Base-by-base conservation (phyloP, 345 rosid species). In the Anacardium occidentale region DNA sequence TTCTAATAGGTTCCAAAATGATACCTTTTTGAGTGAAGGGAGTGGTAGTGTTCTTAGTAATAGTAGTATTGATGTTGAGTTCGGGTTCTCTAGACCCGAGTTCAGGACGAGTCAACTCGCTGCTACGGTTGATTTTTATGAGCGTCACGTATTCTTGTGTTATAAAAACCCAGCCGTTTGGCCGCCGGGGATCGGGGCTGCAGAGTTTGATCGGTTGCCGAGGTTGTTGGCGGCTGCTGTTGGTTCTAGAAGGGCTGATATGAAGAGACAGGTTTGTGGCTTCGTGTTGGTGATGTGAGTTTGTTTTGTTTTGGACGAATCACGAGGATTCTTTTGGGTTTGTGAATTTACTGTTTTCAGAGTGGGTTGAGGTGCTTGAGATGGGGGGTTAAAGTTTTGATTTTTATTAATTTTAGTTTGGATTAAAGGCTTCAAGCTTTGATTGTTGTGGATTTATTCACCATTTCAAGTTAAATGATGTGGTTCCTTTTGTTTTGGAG, bases 151-250 rank as follows among this genome's bases (percentile, higher is more conserved):
- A 20, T 95, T 92, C 78, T 72, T 95, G 62, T 95, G 99, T 75
- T 95, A 95, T 82, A 95, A 95, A 83, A 91, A 87, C 78, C 99
- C 98, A 1, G 84, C 90, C 45, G 99, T 89, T 34, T 95, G 98
- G 99, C 97, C 98, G 0, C 87, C 93, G 0, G 89, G 99, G 81
- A 89, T 95, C 72, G 98, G 92, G 79, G 98, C 99, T 15, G 92
- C 99, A 17, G 99, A 95, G 91, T 95, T 95, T 70, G 99, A 95
- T 87, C 97, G 99, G n/a, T 84, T 92, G 82, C 98, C 98, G 66
- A 83, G 98, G 91, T 59, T 92, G 75, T 89, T 94, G 60, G 87
- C 94, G 69, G 98, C 98, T 17, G 91, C 98, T 40, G 86, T 92
- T 22, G 64, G 74, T 64, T 88, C 94, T 24, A 80, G 88, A 72